phyloP scores from a whole-genome alignment of 2,329 filamentous ascomycete species.

The Corinectria fuckeliana region DNA sequence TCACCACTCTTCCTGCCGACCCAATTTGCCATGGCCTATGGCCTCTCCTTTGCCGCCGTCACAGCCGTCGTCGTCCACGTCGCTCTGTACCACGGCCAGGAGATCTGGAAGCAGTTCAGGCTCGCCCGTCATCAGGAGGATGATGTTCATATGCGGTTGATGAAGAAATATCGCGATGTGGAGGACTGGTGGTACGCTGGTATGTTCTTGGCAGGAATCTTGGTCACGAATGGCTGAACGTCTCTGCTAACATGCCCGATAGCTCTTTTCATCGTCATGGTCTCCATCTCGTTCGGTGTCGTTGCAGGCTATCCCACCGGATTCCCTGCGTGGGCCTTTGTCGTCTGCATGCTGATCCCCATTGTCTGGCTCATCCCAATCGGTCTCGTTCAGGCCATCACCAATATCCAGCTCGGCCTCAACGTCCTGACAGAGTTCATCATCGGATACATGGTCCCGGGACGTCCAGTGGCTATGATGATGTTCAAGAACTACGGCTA shows the following conservation, averaged over 20 bases:
- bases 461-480: slow-evolving; percentile 76
- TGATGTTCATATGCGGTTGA: slow-evolving; percentile 65
- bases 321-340: slow-evolving; percentile 64
- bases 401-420: slow-evolving; percentile 68
- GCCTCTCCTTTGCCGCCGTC: slow-evolving; percentile 71
- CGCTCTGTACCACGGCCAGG: slow-evolving; percentile 59
- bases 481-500: slow-evolving; percentile 79
- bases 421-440: slow-evolving; percentile 78
- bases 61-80: slow-evolving; percentile 66
- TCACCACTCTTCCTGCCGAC: slow-evolving; percentile 70
- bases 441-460: slow-evolving; percentile 75
- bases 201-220: slow-evolving; percentile 49
- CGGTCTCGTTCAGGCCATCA: slow-evolving; percentile 66
- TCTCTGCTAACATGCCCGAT: slow-evolving; percentile 19
- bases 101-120: slow-evolving; percentile 62
- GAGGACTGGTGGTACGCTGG: slow-evolving; percentile 66
- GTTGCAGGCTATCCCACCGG: slow-evolving; percentile 62
- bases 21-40: slow-evolving; percentile 66
- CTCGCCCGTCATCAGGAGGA: slow-evolving; percentile 63
- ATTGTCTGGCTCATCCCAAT: slow-evolving; percentile 66
- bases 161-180: slow-evolving; percentile 66
- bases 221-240: not conserved
- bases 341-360: slow-evolving; percentile 64
- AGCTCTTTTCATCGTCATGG: slow-evolving; percentile 59
- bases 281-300: slow-evolving; percentile 61